Base-by-base conservation (phyloP, 768 basidiomycete species). In the Amanita molliuscula region DNA sequence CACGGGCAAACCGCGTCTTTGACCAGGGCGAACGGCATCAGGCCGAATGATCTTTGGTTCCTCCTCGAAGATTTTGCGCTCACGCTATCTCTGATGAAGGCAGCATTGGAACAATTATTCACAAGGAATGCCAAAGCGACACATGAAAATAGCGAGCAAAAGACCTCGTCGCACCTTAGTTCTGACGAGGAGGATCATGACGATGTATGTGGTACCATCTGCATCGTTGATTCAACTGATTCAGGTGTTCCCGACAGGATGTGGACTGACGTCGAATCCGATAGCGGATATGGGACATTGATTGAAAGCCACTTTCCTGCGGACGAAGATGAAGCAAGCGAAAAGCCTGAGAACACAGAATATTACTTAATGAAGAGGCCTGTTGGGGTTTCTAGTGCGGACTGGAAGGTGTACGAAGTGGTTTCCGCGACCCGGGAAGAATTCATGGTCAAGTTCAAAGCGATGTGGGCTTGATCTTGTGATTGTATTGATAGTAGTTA, bases 11-110 rank as follows among this genome's bases (percentile, higher is more conserved):
- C 67, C 6, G 58, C 62, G 2, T 66, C 77, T 1, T 60, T 84
- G 29, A 67, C 65, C 9, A 54, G 54, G 0, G 78, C 79, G 4
- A 84, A 84, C 45, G 77, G 71, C 1, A 79, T 84, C 37, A 64
- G 81, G n/a, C 59, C 64, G 4, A 79, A 79, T 7, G 81, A 84
- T 21, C 53, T 83, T n/a, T 84, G 82, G 81, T 83, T 75, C 60
- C 54, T 74, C 5, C 66, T 85, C 25, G 64, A 84, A 55, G 79
- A 81, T 38, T 84, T 84, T 59, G 54, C 55, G 11, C 58, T 83
- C 55, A 69, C 73, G 6, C 55, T 85, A 54, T 63, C 63, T 59
- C 67, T 74, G 0, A 66, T 84, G 51, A 67, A 74, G 42, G 65
- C 72, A 0, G 70, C 67, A 16, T 61, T 87, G 36, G 71, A 77